Conservation (phyloP, 2,329 filamentous ascomycete species). For the Sporothrix curviconia region DNA sequence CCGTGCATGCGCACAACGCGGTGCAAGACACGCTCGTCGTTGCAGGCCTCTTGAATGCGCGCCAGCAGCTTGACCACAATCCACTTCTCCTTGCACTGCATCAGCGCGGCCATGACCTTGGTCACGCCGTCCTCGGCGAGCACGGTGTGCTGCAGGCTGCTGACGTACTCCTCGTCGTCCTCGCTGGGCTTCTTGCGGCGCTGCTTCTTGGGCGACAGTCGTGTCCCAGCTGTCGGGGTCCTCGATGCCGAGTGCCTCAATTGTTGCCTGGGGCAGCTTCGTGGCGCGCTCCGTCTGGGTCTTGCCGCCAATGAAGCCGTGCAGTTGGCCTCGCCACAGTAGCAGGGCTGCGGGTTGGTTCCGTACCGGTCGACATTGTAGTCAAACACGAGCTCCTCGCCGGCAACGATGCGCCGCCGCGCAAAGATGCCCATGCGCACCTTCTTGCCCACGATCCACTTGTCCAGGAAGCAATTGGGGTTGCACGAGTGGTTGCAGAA, state of each 20-base stretch:
- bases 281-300: constrained; percentile 94
- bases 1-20: constrained; percentile 94
- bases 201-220: constrained; percentile 77
- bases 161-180: constrained; percentile 93
- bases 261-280: constrained; percentile 80
- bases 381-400: constrained; percentile 96
- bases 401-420: constrained; percentile 72
- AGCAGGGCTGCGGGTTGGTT: constrained; percentile 92
- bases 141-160: constrained; percentile 71
- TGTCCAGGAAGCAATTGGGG: constrained; percentile 98
- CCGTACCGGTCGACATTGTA: constrained; percentile 99
- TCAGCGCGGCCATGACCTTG: constrained; percentile 92
- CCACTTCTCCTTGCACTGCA: constrained; percentile 99
- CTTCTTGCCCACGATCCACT: constrained; percentile 97
- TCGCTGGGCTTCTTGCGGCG: constrained; percentile 88
- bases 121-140: constrained; percentile 78
- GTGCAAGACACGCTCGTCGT: constrained; percentile 81
- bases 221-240: constrained; percentile 90
- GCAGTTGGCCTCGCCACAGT: constrained; percentile 91
- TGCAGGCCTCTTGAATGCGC: constrained; percentile 71
- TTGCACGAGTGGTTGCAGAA: constrained; percentile 99
- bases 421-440: constrained; percentile 98
- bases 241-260: constrained; percentile 93
- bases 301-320: constrained; percentile 93
- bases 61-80: constrained; percentile 90